Evolutionary conservation across 345 rosid species (phyloP).

Genomic region (Salix viminalis): DNA sequence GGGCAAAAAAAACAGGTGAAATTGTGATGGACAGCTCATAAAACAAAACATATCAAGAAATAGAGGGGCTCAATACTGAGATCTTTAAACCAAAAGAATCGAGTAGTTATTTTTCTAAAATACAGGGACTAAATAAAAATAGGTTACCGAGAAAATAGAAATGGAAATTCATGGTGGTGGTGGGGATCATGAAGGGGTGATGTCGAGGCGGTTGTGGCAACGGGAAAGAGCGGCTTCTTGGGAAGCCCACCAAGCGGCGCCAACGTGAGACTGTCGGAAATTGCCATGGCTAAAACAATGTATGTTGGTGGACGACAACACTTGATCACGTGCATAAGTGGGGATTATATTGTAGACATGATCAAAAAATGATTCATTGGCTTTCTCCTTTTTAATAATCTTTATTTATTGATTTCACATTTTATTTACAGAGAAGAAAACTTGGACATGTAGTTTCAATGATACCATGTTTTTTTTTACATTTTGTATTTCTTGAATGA

Average conservation of each 20-base stretch:
- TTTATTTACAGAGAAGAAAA: background rate
- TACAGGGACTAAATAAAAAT: background rate
- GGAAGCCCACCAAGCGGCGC: slow-evolving; percentile 19
- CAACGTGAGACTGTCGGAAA: slow-evolving; percentile 11
- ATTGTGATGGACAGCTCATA: background rate
- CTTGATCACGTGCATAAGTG: background rate
- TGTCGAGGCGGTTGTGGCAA: background rate
- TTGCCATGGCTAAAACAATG: background rate
- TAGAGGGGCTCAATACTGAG: background rate
- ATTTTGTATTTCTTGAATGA: too few species aligned
- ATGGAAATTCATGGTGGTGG: background rate
- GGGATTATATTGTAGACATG: background rate
- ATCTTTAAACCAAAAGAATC: too few species aligned
- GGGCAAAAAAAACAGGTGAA: background rate
- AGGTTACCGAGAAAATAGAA: background rate
- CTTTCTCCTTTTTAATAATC: too few species aligned
- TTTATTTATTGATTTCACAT: background rate
- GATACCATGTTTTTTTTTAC: too few species aligned
- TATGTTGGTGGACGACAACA: background rate
- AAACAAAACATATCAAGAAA: too few species aligned
- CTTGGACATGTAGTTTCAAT: background rate
- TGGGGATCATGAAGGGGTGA: background rate
- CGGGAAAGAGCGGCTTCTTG: slow-evolving; percentile 4
- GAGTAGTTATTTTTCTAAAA: background rate
- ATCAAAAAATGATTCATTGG: too few species aligned